A percentile compares a stretch with the other conserved stretches of the same genome.
Conservation (phyloP, 2,329 filamentous ascomycete genomes). For the Phialophora verrucosa region DNA sequence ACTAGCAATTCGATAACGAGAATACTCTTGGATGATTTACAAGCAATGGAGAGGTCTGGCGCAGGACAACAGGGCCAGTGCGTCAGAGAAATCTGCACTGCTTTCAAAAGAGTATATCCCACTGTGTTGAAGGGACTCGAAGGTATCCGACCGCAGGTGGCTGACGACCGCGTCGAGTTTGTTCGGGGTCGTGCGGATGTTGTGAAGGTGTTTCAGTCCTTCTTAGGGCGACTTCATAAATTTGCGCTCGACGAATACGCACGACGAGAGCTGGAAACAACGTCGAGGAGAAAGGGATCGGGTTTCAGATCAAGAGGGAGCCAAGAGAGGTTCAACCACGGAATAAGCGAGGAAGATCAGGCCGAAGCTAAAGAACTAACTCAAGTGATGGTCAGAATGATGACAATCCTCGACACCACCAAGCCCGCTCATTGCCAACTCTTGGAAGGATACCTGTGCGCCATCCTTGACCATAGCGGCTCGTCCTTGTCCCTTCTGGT, state of each 20-base stretch:
- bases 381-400: slow-evolving; percentile 26
- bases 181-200: slow-evolving; percentile 20
- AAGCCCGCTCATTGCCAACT: slow-evolving; percentile 24
- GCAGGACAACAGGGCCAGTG: slow-evolving; percentile 1
- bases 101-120: slow-evolving; percentile 18
- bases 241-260: slow-evolving; percentile 31
- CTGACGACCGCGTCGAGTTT: slow-evolving; percentile 3
- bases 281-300: slow-evolving; percentile 10
- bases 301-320: background rate
- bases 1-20: slow-evolving; percentile 13
- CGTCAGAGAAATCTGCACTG: slow-evolving; percentile 9
- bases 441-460: slow-evolving; percentile 33
- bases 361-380: slow-evolving; percentile 9
- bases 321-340: background rate
- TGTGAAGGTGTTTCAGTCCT: slow-evolving; percentile 28
- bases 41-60: background rate
- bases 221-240: slow-evolving; percentile 33
- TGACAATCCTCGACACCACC: slow-evolving; percentile 28
- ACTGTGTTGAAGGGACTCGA: slow-evolving; percentile 17
- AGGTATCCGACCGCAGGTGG: background rate
- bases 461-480: slow-evolving; percentile 37
- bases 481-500: slow-evolving; percentile 36
- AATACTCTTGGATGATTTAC: slow-evolving; percentile 5
- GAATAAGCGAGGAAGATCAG: slow-evolving; percentile 1
- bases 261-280: slow-evolving; percentile 14